A percentile compares a stretch with the other conserved stretches of the same genome.
phyloP scores from a whole-genome alignment of 805 yeast genomes.

The Alloascoidea hylecoeti region DNA sequence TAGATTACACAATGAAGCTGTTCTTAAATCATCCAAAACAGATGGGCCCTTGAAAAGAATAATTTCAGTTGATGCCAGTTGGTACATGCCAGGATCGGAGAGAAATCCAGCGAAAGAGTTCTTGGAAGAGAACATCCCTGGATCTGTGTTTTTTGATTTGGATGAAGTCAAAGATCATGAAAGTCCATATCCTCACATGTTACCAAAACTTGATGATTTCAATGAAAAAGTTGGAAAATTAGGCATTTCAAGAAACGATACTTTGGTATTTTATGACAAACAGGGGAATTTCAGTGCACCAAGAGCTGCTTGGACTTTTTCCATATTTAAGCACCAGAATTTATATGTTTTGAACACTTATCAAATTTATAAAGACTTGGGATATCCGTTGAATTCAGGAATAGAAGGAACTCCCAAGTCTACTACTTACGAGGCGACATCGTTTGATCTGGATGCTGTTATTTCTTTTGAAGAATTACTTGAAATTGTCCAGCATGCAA shows the following conservation, averaged over 20 bases:
- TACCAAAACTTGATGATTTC: slow-evolving; percentile 51
- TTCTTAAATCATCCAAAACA: too few species aligned
- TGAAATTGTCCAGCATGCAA: slow-evolving; percentile 33
- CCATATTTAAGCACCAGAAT: slow-evolving; percentile 60
- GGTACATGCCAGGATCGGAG: slow-evolving; percentile 78
- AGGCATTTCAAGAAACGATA: slow-evolving; percentile 28
- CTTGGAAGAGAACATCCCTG: slow-evolving; percentile 47
- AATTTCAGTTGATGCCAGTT: slow-evolving; percentile 73
- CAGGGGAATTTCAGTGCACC: slow-evolving; percentile 81
- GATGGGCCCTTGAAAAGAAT: too few species aligned
- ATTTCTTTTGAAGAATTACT: slow-evolving; percentile 54
- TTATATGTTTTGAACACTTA: slow-evolving; percentile 64
- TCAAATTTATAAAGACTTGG: slow-evolving; percentile 29
- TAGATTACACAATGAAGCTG: too few species aligned
- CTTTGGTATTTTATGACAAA: slow-evolving; percentile 71
- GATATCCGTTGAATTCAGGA: slow-evolving; percentile 29
- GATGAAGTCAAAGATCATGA: slow-evolving; percentile 47
- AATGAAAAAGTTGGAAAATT: slow-evolving; percentile 22
- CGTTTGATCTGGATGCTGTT: slow-evolving; percentile 32
- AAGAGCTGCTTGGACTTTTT: slow-evolving; percentile 84
- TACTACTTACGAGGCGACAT: slow-evolving; percentile 12
- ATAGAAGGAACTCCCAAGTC: slow-evolving; percentile 8
- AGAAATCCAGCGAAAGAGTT: slow-evolving; percentile 32
- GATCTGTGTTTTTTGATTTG: slow-evolving; percentile 65
- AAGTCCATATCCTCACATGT: slow-evolving; percentile 81